phyloP scores from a whole-genome alignment of 371 early-diverging fungal genomes.

The Blastocladiella emersonii region DNA sequence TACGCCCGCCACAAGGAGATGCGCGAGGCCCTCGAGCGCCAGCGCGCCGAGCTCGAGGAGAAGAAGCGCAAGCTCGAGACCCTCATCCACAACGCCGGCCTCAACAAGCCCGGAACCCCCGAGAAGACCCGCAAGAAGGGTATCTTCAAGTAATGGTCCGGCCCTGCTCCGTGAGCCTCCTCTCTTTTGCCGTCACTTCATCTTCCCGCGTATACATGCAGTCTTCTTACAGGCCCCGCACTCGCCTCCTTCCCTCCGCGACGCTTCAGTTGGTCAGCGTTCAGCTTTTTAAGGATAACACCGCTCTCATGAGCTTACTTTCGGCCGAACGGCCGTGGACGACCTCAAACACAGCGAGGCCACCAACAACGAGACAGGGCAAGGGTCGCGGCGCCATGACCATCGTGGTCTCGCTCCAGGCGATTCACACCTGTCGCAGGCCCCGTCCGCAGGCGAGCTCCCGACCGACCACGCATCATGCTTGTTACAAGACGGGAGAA shows the following conservation, averaged over 20 bases:
- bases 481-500: too few relatives aligned
- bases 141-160: slow-evolving; percentile 24
- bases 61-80: slow-evolving; percentile 78
- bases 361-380: too few relatives aligned
- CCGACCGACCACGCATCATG: too few relatives aligned
- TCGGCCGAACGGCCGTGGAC: too few relatives aligned
- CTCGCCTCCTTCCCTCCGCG: neutral
- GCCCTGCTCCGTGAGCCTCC: neutral
- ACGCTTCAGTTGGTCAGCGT: too few relatives aligned
- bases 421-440: too few relatives aligned
- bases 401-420: too few relatives aligned
- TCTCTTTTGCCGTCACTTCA: neutral
- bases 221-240: neutral
- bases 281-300: too few relatives aligned
- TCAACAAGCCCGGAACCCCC: slow-evolving; percentile 59
- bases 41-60: slow-evolving; percentile 81
- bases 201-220: neutral
- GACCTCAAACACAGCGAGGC: too few relatives aligned
- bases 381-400: too few relatives aligned
- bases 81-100: slow-evolving; percentile 17
- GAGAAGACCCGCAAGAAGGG: slow-evolving; percentile 61
- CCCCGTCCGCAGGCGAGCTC: too few relatives aligned
- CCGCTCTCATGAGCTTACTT: too few relatives aligned
- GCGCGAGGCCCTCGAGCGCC: slow-evolving; percentile 90
- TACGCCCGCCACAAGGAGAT: slow-evolving; percentile 92